Conservation (phyloP, 139 green algal species). For the Pycnococcus provasolii region DNA sequence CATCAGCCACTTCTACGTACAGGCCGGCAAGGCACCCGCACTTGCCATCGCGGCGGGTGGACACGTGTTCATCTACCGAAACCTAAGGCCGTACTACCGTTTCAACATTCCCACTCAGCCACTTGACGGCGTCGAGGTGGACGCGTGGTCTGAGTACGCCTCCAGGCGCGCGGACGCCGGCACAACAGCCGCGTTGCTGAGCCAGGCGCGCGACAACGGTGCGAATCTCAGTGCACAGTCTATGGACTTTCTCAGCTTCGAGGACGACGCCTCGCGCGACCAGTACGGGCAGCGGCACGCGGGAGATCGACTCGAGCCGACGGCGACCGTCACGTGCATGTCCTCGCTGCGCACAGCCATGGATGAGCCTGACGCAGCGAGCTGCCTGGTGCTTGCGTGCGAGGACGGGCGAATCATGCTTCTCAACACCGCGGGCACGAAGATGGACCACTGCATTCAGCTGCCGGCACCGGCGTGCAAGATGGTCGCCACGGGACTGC, state of each 20-base stretch:
- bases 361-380: constrained; percentile 40
- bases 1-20: constrained; percentile 40
- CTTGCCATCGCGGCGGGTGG: constrained; percentile 49
- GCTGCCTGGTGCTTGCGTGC: constrained; percentile 50
- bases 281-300: no score
- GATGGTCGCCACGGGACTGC: constrained; percentile 29
- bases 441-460: constrained; percentile 35
- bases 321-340: constrained; percentile 54
- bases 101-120: constrained; percentile 45
- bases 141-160: no score
- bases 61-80: constrained; percentile 61
- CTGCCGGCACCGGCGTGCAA: constrained; percentile 41
- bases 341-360: constrained; percentile 25
- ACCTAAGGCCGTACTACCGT: constrained; percentile 59
- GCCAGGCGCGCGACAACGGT: no score
- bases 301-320: no score
- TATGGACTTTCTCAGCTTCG: no score
- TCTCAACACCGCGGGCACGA: constrained; percentile 42
- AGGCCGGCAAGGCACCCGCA: constrained; percentile 6
- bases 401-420: constrained; percentile 49
- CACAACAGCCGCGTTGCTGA: no score
- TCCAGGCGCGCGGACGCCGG: no score
- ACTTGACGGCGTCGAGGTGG: constrained; percentile 10
- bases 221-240: no score
- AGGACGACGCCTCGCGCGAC: no score